Conservation (phyloP, 2,329 filamentous ascomycete genomes). For the Monosporascus ibericus region DNA sequence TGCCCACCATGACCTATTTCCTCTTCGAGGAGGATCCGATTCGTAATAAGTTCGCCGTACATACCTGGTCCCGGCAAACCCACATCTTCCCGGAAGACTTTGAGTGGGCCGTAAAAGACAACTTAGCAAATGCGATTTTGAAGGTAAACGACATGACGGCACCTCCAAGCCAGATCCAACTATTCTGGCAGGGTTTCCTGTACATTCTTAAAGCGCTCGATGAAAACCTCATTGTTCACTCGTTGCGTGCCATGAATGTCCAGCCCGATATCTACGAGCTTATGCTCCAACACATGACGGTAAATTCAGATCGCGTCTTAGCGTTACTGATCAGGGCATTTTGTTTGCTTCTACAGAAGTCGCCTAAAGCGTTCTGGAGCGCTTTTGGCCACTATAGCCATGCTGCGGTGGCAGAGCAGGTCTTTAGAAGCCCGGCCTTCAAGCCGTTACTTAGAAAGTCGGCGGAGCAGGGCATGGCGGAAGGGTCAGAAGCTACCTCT, state of each 20-base stretch:
- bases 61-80: slow-evolving; percentile 60
- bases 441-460: slow-evolving; percentile 56
- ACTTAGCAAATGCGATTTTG: slow-evolving; percentile 61
- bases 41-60: slow-evolving; percentile 61
- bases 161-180: slow-evolving; percentile 46
- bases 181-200: slow-evolving; percentile 74
- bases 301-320: slow-evolving; percentile 52
- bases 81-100: slow-evolving; percentile 68
- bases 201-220: slow-evolving; percentile 69
- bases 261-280: slow-evolving; percentile 65
- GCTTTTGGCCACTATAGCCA: slow-evolving; percentile 77
- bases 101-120: slow-evolving; percentile 77
- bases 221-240: slow-evolving; percentile 68
- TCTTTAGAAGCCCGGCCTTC: slow-evolving; percentile 68
- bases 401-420: slow-evolving; percentile 73
- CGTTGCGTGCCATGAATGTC: slow-evolving; percentile 71
- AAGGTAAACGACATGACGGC: slow-evolving; percentile 47
- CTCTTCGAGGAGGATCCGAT: slow-evolving; percentile 67
- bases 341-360: slow-evolving; percentile 65
- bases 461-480: slow-evolving; percentile 45
- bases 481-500: slow-evolving; percentile 59
- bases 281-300: slow-evolving; percentile 50
- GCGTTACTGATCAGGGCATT: slow-evolving; percentile 66
- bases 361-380: slow-evolving; percentile 79
- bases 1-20: slow-evolving; percentile 80